Evolutionary conservation across 345 rosid genomes (phyloP), one percentile per base, ranked within the genome.

Genomic region (Fremontodendron californicum): DNA sequence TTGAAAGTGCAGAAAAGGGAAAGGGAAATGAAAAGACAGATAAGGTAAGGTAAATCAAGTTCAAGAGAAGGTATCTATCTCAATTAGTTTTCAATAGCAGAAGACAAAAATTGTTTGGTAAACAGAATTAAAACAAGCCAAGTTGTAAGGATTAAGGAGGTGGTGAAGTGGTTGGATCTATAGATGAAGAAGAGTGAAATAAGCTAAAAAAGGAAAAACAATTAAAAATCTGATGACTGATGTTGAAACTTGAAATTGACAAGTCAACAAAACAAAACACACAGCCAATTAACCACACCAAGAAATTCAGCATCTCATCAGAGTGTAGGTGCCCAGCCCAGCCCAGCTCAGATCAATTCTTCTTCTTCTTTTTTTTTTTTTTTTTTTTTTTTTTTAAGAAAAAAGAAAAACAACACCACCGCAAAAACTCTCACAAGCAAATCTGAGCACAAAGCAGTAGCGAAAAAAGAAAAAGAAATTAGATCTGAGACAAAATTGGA

Each of bases 151-250:
- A 27, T 11, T 43, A 13, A 25, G 21, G 3, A 69, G 16, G 71
- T 21, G 51, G 51, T 21, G 37, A 69, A 46, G 52, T 69, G 16
- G 73, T 16, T 69, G 57, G 73, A 69, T 69, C 73, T 71, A 49
- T 49, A 49, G 27, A 71, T 25, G 11, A 27, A 68, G 23, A 31
- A 65, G 70, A 68, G 13, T 45, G 31, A 45, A 40, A 40, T n/a
- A 66, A 40, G 46, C 63, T 21, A n/a, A 12, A 46, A 15, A 27
- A 21, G 5, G 12, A 2, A 40, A 6, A 42, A 13, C 3, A 21
- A 43, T 12, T 21, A 25, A 66, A 40, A 40, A 40, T 12, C 21
- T 69, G 73, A 69, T 12, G 9, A 9, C 51, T 62, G 58, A 64
- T n/a, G n/a, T n/a, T n/a, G n/a, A n/a, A n/a, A n/a, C n/a, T n/a